phyloP scores from a whole-genome alignment of 768 basidiomycete species.

The Pilatotrama ljubarskyi region DNA sequence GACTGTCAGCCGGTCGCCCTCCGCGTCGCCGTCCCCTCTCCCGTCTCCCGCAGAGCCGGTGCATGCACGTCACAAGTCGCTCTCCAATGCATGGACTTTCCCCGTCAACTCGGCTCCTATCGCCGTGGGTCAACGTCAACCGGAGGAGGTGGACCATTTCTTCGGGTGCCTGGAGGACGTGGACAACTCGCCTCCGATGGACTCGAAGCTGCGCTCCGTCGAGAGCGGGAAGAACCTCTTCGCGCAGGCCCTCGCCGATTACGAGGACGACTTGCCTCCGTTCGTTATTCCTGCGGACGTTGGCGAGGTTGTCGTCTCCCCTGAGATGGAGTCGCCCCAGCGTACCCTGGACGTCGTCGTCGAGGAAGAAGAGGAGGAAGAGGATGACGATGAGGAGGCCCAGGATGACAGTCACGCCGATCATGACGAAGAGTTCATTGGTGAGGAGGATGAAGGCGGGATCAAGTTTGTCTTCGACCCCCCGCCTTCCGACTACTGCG shows the following conservation, averaged over 20 bases:
- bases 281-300: constrained; percentile 50
- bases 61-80: constrained; percentile 42
- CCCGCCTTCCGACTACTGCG: constrained; percentile 37
- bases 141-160: constrained; percentile 69
- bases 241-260: constrained; percentile 45
- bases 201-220: constrained; percentile 38
- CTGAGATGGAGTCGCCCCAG: constrained; percentile 37
- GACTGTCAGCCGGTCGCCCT: constrained; percentile 30
- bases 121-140: constrained; percentile 24
- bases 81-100: constrained; percentile 75
- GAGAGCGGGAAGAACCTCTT: constrained; percentile 66
- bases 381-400: constrained; percentile 37
- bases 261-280: constrained; percentile 51
- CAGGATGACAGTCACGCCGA: constrained; percentile 31
- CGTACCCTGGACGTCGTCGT: constrained; percentile 40
- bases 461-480: constrained; percentile 75
- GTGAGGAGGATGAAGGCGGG: constrained; percentile 60
- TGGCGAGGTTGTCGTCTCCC: constrained; percentile 35
- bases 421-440: constrained; percentile 51
- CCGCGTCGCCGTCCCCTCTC: constrained; percentile 33
- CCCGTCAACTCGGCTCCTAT: constrained; percentile 21
- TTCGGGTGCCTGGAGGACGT: constrained; percentile 66
- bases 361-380: constrained; percentile 50
- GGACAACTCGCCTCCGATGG: constrained; percentile 49
- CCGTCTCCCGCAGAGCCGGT: constrained; percentile 25